Percentiles rank a stretch among this genome's conserved stretches.
phyloP scores from a whole-genome alignment of 331 rosid genomes.

The Spiraea crenata region DNA sequence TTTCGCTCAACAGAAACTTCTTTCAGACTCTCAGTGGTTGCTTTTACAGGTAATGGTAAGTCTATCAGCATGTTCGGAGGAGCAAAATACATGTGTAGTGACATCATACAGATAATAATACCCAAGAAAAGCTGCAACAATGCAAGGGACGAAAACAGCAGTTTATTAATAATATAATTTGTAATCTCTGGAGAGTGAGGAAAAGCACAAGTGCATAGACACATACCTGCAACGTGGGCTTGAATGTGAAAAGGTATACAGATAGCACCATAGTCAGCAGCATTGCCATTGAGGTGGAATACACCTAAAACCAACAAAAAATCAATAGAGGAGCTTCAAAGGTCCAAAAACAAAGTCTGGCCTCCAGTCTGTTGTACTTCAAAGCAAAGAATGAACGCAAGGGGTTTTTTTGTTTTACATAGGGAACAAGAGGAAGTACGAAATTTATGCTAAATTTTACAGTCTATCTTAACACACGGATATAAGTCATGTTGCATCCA shows the following conservation, averaged over 20 bases:
- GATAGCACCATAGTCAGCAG: conserved; percentile 82
- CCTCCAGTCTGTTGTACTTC: background rate
- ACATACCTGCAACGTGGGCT: conserved; percentile 87
- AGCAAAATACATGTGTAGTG: conserved; percentile 96
- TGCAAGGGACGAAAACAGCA: conserved; percentile 17
- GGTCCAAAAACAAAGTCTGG: conserved; percentile 4
- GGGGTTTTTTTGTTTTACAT: background rate
- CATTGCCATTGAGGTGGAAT: conserved; percentile 88
- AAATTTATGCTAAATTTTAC: conserved; percentile 1
- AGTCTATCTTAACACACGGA: background rate
- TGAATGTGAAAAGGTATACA: conserved; percentile 73
- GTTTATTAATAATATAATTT: conserved; percentile 12
- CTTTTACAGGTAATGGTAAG: conserved; percentile 55
- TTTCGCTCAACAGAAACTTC: conserved; percentile 65
- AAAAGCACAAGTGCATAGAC: background rate
- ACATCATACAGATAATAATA: conserved; percentile 88
- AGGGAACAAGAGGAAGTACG: conserved; percentile 6
- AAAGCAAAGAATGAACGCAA: background rate
- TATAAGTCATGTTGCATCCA: background rate
- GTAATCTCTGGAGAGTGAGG: background rate
- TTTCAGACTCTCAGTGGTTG: conserved; percentile 62
- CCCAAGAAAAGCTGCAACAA: conserved; percentile 86
- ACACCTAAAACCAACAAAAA: conserved; percentile 42
- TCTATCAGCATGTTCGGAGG: conserved; percentile 76
- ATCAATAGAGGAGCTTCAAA: conserved; percentile 2